Base-by-base conservation (phyloP, 75 land plant genomes). In the Cupressus sempervirens region DNA sequence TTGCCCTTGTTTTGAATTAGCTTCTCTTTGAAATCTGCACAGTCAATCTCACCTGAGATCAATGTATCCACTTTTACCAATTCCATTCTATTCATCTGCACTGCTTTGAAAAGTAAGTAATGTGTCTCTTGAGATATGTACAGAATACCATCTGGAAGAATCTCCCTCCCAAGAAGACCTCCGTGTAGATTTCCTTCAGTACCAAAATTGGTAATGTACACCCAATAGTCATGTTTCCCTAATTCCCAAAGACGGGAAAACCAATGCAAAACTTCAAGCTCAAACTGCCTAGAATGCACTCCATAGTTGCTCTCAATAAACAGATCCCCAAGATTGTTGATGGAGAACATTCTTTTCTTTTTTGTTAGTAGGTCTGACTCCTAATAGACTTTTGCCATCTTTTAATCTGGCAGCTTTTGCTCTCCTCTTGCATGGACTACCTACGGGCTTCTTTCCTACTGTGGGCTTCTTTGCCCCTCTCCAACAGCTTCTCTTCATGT, bases 101-200 rank as follows among this genome's bases (percentile, higher is more conserved):
- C 98, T 84, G 99, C 98, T 89, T 97, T 97, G 75, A 97, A 97
- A 48, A 97, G 91, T 58, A 98, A 97, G 83, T 97, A 96, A 88
- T 97, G 99, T 15, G 98, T 91, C 41, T 96, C 99, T 40, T 86
- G 50, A 29, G 99, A 97, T 40, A 98, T 96, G 90, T 97, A 97
- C 45, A 97, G 77, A 86, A 97, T 89, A 3, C 99, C 99, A 92
- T 97, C 98, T 3, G 99, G 98, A 81, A 96, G 86, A 43, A 96
- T 96, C 85, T 97, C 99, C 84, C 99, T 94, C 93, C 99, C 99
- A 82, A 98, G 94, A 79, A 98, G 89, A n/a, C 96, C 92, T 36
- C 99, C 99, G 88, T 98, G 99, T 65, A 98, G 91, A 86, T 98
- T 98, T n/a, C 99, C 99, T 85, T 98, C 98, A 26, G 99, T 98